These are phyloP conservation scores for Tilletia indica DNA, from an alignment of 1,284 basidiomycete genomes.

Conservation along the genomic window DNA sequence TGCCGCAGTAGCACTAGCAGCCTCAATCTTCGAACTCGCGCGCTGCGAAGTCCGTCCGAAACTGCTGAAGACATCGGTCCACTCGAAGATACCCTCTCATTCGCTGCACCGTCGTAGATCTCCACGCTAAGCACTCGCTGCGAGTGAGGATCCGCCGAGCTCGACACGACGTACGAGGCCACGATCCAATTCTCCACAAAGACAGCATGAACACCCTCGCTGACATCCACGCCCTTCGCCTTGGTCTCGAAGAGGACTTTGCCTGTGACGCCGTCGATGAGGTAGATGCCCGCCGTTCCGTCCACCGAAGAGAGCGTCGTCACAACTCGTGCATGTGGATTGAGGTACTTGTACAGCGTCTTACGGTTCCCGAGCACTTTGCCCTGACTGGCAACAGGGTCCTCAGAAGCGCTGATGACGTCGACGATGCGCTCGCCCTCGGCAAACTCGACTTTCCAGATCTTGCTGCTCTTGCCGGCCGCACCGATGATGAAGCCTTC, in stretches of 20 bases:
- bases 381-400: constrained; percentile 70
- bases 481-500: constrained; percentile 31
- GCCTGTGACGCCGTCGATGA: constrained; percentile 78
- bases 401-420: constrained; percentile 19
- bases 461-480: constrained; percentile 3
- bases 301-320: constrained; percentile 63
- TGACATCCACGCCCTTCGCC: constrained; percentile 46
- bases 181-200: constrained; percentile 92
- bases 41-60: constrained; percentile 26
- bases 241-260: constrained; percentile 62
- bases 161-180: constrained; percentile 67
- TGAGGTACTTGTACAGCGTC: constrained; percentile 91
- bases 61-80: constrained; percentile 32
- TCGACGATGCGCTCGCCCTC: constrained; percentile 31
- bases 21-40: neutral
- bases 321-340: constrained; percentile 73
- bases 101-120: constrained; percentile 71
- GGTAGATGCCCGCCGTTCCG: constrained; percentile 61
- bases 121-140: constrained; percentile 67
- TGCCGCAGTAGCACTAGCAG: neutral
- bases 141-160: constrained; percentile 59
- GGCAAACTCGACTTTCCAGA: constrained; percentile 42
- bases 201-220: constrained; percentile 64
- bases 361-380: constrained; percentile 81
- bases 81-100: constrained; percentile 24